phyloP scores from a whole-genome alignment of 2,329 filamentous ascomycete genomes.

The Scortechinia acanthostroma region DNA sequence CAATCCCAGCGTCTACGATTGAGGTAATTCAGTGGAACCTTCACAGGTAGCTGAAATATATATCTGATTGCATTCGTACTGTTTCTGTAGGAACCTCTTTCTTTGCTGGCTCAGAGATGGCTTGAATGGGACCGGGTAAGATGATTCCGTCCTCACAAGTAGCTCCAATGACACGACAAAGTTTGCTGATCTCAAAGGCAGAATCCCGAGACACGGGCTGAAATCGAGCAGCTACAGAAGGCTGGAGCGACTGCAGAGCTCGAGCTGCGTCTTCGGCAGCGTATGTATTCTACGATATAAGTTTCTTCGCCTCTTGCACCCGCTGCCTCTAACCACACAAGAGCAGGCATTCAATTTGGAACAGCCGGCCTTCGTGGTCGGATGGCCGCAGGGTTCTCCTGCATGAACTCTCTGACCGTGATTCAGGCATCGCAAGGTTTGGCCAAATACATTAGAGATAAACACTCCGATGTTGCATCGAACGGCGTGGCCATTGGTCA shows the following conservation, averaged over 20 bases:
- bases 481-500: slow-evolving; percentile 50
- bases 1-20: too few species aligned
- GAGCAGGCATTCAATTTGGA: slow-evolving; percentile 52
- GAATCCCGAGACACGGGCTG: slow-evolving; percentile 40
- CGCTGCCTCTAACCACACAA: slow-evolving; percentile 1
- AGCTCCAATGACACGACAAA: too few species aligned
- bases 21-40: too few species aligned
- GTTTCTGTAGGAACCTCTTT: too few species aligned
- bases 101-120: slow-evolving; percentile 41
- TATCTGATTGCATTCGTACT: too few species aligned
- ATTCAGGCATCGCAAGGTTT: slow-evolving; percentile 61
- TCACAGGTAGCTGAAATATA: too few species aligned
- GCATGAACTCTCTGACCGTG: slow-evolving; percentile 49
- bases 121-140: slow-evolving; percentile 42
- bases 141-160: too few species aligned
- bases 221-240: slow-evolving; percentile 41
- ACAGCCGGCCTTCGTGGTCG: slow-evolving; percentile 55
- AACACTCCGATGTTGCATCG: slow-evolving; percentile 26
- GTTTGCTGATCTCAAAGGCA: too few species aligned
- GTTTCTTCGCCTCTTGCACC: slow-evolving; percentile 31
- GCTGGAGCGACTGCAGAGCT: slow-evolving; percentile 20
- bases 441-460: slow-evolving; percentile 45
- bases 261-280: not conserved
- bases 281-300: not conserved
- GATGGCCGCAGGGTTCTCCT: slow-evolving; percentile 59